Percentiles rank a stretch among this genome's conserved stretches.
Evolutionary conservation across 768 basidiomycete genomes (phyloP).

Genomic region (Suillus decipiens): DNA sequence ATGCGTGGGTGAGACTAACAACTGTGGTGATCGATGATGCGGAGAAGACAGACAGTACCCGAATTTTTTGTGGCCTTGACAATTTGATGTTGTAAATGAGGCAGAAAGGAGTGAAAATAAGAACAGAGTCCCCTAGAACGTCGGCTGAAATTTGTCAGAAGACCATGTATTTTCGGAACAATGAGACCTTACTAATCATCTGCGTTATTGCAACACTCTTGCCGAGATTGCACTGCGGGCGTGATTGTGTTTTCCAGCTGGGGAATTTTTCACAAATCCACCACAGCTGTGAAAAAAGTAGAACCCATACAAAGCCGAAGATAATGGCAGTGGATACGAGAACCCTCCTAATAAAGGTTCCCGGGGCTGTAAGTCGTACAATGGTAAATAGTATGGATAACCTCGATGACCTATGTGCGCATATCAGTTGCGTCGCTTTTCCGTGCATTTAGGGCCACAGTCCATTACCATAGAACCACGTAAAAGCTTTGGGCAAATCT

Average conservation of each 20-base stretch:
- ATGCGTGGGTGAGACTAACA: slow-evolving; percentile 45
- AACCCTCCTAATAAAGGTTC: background rate
- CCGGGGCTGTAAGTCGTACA: background rate
- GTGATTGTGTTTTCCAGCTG: background rate
- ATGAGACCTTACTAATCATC: background rate
- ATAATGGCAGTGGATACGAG: background rate
- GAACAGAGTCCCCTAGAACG: slow-evolving; percentile 45
- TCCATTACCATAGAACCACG: background rate
- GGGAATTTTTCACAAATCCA: background rate
- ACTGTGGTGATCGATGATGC: slow-evolving; percentile 53
- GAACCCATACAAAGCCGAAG: background rate
- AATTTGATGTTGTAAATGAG: slow-evolving; percentile 45
- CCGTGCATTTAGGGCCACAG: background rate
- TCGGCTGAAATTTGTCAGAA: slow-evolving; percentile 40
- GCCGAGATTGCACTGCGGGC: background rate
- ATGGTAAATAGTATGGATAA: background rate
- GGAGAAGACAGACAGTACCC: slow-evolving; percentile 49
- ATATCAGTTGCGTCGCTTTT: background rate
- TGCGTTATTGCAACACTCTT: background rate
- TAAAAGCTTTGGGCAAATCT: background rate
- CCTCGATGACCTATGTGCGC: background rate
- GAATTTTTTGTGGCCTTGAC: slow-evolving; percentile 39
- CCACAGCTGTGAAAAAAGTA: background rate
- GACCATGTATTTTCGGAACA: background rate
- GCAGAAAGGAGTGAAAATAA: slow-evolving; percentile 47